Conservation (phyloP, 1,284 basidiomycete species). For the Cryptococcus sp. region DNA sequence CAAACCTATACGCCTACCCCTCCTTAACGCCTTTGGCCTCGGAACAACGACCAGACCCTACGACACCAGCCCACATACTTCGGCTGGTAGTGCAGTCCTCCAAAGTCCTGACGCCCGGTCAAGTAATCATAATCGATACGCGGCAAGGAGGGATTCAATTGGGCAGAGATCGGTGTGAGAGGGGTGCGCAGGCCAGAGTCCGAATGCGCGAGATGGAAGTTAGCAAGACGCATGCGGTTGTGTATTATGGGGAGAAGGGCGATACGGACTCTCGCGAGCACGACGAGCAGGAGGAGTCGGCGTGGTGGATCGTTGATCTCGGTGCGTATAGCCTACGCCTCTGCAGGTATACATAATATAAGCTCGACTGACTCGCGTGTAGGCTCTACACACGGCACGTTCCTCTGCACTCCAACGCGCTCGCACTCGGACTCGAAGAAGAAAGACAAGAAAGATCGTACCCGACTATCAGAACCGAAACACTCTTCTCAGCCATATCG, state of each 20-base stretch:
- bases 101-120: conserved; percentile 22
- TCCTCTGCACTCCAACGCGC: conserved; percentile 24
- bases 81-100: conserved; percentile 44
- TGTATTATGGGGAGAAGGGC: conserved; percentile 37
- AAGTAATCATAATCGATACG: conserved; percentile 47
- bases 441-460: conserved; percentile 5
- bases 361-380: neutral
- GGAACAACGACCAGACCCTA: conserved; percentile 4
- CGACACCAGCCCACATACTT: conserved; percentile 30
- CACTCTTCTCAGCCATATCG: conserved; percentile 35
- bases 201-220: conserved; percentile 51
- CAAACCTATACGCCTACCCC: conserved; percentile 15
- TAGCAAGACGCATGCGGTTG: conserved; percentile 49
- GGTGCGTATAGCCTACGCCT: conserved; percentile 26
- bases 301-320: conserved; percentile 49
- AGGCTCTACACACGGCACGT: conserved; percentile 52
- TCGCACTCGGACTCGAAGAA: neutral
- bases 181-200: conserved; percentile 35
- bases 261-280: conserved; percentile 8
- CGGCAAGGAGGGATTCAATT: conserved; percentile 44
- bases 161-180: conserved; percentile 45
- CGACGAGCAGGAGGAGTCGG: conserved; percentile 19
- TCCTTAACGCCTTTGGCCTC: neutral
- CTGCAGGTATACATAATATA: neutral
- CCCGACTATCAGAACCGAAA: conserved; percentile 41